Evolutionary conservation across 208 protist genomes (phyloP).

Genomic region (Herpetomonas tarakana): DNA sequence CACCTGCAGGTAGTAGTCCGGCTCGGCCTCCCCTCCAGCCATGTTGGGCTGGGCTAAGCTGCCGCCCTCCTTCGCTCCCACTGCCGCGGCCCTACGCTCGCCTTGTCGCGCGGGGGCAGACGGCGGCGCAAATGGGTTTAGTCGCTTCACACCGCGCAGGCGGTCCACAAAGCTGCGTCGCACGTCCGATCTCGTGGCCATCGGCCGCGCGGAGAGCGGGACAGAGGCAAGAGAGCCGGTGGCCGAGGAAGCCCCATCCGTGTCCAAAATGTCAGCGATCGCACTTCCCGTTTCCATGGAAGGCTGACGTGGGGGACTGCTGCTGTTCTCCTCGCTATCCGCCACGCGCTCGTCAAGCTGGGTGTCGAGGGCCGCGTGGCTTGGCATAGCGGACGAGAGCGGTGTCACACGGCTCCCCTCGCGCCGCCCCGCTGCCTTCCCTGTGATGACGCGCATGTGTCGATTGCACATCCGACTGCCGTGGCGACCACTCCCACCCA

Average conservation of each 20-base stretch:
- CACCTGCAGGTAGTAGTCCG: slow-evolving; percentile 64
- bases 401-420: background rate
- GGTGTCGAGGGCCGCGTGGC: background rate
- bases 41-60: slow-evolving; percentile 14
- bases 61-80: too few relatives aligned
- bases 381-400: background rate
- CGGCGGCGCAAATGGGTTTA: too few relatives aligned
- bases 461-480: background rate
- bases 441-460: background rate
- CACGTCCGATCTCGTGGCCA: too few relatives aligned
- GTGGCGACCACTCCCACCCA: background rate
- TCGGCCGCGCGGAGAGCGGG: too few relatives aligned
- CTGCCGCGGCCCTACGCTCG: slow-evolving; percentile 1
- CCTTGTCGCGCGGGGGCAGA: background rate
- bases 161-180: too few relatives aligned
- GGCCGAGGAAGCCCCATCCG: too few relatives aligned
- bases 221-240: too few relatives aligned
- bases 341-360: background rate
- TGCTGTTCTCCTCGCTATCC: background rate
- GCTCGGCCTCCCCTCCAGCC: slow-evolving; percentile 33
- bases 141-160: too few relatives aligned
- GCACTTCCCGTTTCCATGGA: too few relatives aligned
- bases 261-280: too few relatives aligned
- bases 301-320: too few relatives aligned
- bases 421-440: background rate